Evolutionary conservation across 768 basidiomycete genomes (phyloP).

Genomic region (Erythrobasidium yunnanense): DNA sequence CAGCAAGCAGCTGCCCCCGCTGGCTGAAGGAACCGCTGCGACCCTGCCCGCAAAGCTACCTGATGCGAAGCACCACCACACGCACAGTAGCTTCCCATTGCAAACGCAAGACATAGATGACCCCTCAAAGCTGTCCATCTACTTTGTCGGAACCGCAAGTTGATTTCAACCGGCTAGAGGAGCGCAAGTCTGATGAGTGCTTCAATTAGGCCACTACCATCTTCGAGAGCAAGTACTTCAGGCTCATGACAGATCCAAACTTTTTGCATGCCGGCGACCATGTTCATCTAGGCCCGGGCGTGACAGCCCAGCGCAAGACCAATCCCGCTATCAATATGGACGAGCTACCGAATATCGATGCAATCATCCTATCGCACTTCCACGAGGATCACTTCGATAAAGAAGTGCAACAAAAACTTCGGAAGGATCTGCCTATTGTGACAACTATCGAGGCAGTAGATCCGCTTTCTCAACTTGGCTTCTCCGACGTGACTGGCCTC

Average conservation of each 20-base stretch:
- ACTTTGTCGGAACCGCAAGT: slow-evolving; percentile 23
- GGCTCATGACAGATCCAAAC: slow-evolving; percentile 40
- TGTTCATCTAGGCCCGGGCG: slow-evolving; percentile 38
- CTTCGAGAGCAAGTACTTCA: slow-evolving; percentile 22
- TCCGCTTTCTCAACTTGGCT: slow-evolving; percentile 28
- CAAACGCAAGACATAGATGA: slow-evolving; percentile 5
- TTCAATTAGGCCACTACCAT: slow-evolving; percentile 13
- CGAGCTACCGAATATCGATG: slow-evolving; percentile 40
- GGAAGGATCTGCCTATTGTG: slow-evolving; percentile 41
- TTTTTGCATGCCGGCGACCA: slow-evolving; percentile 35
- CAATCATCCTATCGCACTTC: slow-evolving; percentile 40
- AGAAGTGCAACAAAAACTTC: slow-evolving; percentile 40
- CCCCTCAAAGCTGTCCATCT: slow-evolving; percentile 14
- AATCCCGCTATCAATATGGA: slow-evolving; percentile 40
- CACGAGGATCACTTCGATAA: slow-evolving; percentile 42
- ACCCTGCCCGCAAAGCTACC: not conserved
- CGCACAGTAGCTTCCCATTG: slow-evolving; percentile 16
- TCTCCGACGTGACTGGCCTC: slow-evolving; percentile 29
- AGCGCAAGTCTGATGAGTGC: not conserved
- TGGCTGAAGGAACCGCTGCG: slow-evolving; percentile 10
- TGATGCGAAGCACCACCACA: slow-evolving; percentile 19
- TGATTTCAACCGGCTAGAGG: not conserved
- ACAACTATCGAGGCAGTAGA: slow-evolving; percentile 40
- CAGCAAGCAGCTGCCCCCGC: slow-evolving; percentile 10
- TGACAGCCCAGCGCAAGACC: slow-evolving; percentile 39